A percentile compares a stretch with the other conserved stretches of the same genome.
Evolutionary conservation across 352 stramenopile genomes (phyloP).

Genomic region (Phytophthora tubulina): DNA sequence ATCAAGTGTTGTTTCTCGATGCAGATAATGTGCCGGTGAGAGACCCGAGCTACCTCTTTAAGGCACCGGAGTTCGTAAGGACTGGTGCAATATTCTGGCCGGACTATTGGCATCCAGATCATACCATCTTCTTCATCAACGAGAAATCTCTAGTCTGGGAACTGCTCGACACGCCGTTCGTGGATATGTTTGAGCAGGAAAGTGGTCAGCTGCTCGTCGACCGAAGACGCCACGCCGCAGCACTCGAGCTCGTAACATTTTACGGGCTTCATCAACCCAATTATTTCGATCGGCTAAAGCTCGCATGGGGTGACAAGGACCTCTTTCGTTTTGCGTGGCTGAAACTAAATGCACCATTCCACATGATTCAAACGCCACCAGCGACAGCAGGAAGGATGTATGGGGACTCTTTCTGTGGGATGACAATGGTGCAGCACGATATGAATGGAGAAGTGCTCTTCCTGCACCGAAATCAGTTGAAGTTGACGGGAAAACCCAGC

Average conservation of each 20-base stretch:
- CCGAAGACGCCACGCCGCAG: slow-evolving; percentile 33
- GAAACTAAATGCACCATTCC: slow-evolving; percentile 58
- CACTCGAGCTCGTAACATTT: slow-evolving; percentile 64
- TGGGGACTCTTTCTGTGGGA: slow-evolving; percentile 57
- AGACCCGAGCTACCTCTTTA: slow-evolving; percentile 75
- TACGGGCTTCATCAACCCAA: slow-evolving; percentile 64
- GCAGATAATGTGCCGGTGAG: slow-evolving; percentile 69
- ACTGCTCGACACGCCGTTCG: slow-evolving; percentile 57
- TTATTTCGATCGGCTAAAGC: slow-evolving; percentile 59
- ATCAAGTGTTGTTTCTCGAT: slow-evolving; percentile 73
- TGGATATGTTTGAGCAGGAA: slow-evolving; percentile 84
- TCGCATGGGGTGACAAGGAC: slow-evolving; percentile 79
- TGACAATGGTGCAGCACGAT: slow-evolving; percentile 79
- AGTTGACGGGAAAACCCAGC: slow-evolving; percentile 47
- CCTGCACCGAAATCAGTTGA: slow-evolving; percentile 72
- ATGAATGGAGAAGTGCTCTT: slow-evolving; percentile 55
- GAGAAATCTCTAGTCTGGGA: slow-evolving; percentile 63
- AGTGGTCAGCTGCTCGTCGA: slow-evolving; percentile 74
- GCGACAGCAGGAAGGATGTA: slow-evolving; percentile 46
- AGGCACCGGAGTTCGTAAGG: slow-evolving; percentile 44
- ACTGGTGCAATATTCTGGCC: slow-evolving; percentile 76
- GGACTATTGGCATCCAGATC: slow-evolving; percentile 70
- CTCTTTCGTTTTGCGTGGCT: slow-evolving; percentile 81
- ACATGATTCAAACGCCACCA: slow-evolving; percentile 62
- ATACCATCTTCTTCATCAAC: slow-evolving; percentile 78